Conservation (phyloP, 1,284 basidiomycete genomes). For the Amylostereum chailletii region DNA sequence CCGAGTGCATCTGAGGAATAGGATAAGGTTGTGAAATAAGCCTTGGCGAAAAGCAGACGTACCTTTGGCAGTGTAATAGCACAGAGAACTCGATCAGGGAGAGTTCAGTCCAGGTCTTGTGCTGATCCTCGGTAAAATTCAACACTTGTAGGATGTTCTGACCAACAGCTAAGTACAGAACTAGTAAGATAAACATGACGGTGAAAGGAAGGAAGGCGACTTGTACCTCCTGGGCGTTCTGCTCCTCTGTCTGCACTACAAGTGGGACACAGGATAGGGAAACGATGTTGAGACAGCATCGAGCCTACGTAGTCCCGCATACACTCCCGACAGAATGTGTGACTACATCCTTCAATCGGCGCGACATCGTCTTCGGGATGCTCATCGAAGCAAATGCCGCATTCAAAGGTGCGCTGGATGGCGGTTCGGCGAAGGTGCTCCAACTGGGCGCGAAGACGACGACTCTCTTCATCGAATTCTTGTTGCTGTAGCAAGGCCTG, state of each 20-base stretch:
- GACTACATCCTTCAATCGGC: constrained; percentile 36
- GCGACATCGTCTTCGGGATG: constrained; percentile 36
- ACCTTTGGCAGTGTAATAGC: constrained; percentile 44
- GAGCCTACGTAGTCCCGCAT: constrained; percentile 32
- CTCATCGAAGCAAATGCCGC: constrained; percentile 50
- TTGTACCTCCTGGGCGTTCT: constrained; percentile 30
- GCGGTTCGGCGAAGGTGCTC: constrained; percentile 20
- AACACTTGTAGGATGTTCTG: constrained; percentile 34
- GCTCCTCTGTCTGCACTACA: constrained; percentile 27
- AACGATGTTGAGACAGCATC: constrained; percentile 44
- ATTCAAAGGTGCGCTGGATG: constrained; percentile 33
- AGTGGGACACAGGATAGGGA: constrained; percentile 53
- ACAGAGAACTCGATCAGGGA: constrained; percentile 44
- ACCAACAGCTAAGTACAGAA: constrained; percentile 28
- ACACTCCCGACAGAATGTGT: constrained; percentile 51
- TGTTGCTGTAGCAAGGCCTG: constrained; percentile 31
- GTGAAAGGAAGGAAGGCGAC: not conserved
- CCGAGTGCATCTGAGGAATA: constrained; percentile 26
- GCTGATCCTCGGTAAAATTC: constrained; percentile 39
- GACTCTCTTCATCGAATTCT: constrained; percentile 38
- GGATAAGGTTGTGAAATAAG: not conserved
- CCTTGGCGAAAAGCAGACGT: constrained; percentile 5
- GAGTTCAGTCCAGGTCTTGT: constrained; percentile 41
- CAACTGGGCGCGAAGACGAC: constrained; percentile 26
- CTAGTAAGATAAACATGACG: not conserved